phyloP scores from a whole-genome alignment of 805 yeast genomes.

The Pichia thaimueangensis region DNA sequence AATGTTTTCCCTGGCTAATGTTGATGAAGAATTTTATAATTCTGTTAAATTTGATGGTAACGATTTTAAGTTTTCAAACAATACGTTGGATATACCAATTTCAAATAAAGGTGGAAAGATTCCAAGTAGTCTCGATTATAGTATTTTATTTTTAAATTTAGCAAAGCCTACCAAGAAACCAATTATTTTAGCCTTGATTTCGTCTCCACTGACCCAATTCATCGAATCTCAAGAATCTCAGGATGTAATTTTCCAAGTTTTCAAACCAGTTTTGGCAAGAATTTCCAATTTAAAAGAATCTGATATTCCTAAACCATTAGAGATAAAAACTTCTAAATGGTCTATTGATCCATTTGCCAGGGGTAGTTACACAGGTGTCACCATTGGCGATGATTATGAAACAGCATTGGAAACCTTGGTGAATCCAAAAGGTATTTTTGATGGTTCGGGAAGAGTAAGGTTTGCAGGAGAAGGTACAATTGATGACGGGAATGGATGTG shows the following conservation, averaged over 20 bases:
- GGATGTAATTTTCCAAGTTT: conserved; percentile 38
- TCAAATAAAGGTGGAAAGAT: background rate
- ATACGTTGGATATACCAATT: conserved; percentile 11
- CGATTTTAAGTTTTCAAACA: background rate
- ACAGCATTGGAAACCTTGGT: conserved; percentile 32
- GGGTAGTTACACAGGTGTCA: conserved; percentile 37
- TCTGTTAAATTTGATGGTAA: conserved; percentile 5
- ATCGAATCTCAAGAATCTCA: conserved; percentile 34
- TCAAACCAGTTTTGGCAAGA: conserved; percentile 35
- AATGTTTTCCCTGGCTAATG: conserved; percentile 27
- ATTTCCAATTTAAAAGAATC: conserved; percentile 22
- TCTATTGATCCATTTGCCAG: conserved; percentile 44
- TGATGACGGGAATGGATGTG: conserved; percentile 50
- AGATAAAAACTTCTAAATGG: conserved; percentile 37
- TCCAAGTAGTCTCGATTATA: conserved; percentile 24
- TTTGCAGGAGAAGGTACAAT: conserved; percentile 55
- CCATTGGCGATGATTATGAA: conserved; percentile 24
- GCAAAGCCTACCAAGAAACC: conserved; percentile 29
- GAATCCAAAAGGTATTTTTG: conserved; percentile 36
- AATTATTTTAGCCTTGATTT: conserved; percentile 39
- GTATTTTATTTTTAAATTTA: conserved; percentile 28
- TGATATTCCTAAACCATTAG: conserved; percentile 22
- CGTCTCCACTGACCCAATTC: conserved; percentile 44
- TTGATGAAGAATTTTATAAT: conserved; percentile 22
- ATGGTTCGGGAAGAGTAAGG: conserved; percentile 35